Evolutionary conservation across 1,284 basidiomycete genomes (phyloP), one percentile per base, ranked within the genome.

Genomic region (Sporisorium graminicola): DNA sequence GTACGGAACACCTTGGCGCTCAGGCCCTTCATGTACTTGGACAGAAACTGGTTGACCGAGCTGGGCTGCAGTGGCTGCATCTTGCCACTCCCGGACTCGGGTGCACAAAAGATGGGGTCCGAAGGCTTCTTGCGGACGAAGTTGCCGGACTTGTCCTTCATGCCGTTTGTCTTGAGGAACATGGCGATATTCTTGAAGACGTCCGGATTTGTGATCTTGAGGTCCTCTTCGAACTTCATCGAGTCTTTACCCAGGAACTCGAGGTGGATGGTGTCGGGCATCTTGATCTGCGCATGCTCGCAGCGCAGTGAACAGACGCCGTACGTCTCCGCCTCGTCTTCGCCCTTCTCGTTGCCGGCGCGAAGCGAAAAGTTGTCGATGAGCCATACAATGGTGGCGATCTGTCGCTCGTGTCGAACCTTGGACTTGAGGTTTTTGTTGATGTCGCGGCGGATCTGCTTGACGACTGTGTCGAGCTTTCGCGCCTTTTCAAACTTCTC

Each of bases 71-170:
- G 61, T 24, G 78, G 78, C 52, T 78, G 72, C 74, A 79, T 74
- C 68, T 71, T 69, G 56, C 58, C 72, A 20, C 35, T 59, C 33
- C 72, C 67, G 5, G 78, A 72, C 12, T 71, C 72, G 24, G 80
- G 78, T 1, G 80, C 80, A 24, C 78, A 97, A 82, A 99, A 99
- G 61, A 99, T 87, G 73, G 92, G 91, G 84, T 99, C 96, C 16
- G 91, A 91, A 66, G 93, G 92, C 58, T 90, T 89, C 89, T 98
- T 98, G 80, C 92, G 92, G 27, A 93, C 90, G 83, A 94, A 94
- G 86, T 91, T 91, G 51, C 83, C 83, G 13, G 70, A 61, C 27
- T 60, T 57, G 57, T 83, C 80, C 65, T 83, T 79, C 51, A 72
- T 77, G 20, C 77, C 81, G 57, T 78, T 77, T 24, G 81, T 80